phyloP scores from a whole-genome alignment of 495 filamentous ascomycete species.

The Penicillium simplicissimum region DNA sequence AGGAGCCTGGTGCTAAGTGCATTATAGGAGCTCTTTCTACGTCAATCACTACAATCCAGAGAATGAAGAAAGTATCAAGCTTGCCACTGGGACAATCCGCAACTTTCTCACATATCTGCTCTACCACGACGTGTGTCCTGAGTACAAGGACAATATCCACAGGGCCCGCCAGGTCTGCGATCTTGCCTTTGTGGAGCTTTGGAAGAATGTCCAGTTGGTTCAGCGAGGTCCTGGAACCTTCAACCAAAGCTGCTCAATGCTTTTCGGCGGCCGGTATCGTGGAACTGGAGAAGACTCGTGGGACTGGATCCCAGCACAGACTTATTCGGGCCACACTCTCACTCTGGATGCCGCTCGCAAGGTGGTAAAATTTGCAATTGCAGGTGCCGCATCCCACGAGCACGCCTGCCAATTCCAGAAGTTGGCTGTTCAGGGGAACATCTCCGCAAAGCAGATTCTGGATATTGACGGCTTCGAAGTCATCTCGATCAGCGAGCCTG shows the following conservation, averaged over 20 bases:
- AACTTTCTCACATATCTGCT: constrained; percentile 91
- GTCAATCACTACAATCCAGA: constrained; percentile 46
- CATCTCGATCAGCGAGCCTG: constrained; percentile 42
- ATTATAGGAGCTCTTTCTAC: constrained; percentile 48
- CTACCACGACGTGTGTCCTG: constrained; percentile 80
- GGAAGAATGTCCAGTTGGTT: constrained; percentile 51
- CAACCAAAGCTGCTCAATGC: constrained; percentile 64
- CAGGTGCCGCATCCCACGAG: constrained; percentile 41
- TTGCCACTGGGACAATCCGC: constrained; percentile 61
- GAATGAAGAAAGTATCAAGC: constrained; percentile 49
- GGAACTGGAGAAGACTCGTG: constrained; percentile 30
- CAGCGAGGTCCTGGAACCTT: constrained; percentile 67
- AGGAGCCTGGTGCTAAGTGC: not conserved
- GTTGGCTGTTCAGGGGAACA: constrained; percentile 17
- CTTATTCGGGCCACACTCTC: constrained; percentile 1
- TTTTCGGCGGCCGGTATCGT: constrained; percentile 55
- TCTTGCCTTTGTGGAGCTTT: constrained; percentile 64
- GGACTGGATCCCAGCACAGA: constrained; percentile 23
- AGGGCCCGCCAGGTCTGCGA: constrained; percentile 68
- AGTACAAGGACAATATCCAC: constrained; percentile 66
- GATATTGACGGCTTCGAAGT: constrained; percentile 61
- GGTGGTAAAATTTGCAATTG: constrained; percentile 46
- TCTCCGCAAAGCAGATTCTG: constrained; percentile 39
- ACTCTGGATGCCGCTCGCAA: constrained; percentile 42
- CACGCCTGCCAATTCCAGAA: constrained; percentile 33